phyloP scores from a whole-genome alignment of 192 early-diverging fungal genomes.

The Rhizophagus clarus region DNA sequence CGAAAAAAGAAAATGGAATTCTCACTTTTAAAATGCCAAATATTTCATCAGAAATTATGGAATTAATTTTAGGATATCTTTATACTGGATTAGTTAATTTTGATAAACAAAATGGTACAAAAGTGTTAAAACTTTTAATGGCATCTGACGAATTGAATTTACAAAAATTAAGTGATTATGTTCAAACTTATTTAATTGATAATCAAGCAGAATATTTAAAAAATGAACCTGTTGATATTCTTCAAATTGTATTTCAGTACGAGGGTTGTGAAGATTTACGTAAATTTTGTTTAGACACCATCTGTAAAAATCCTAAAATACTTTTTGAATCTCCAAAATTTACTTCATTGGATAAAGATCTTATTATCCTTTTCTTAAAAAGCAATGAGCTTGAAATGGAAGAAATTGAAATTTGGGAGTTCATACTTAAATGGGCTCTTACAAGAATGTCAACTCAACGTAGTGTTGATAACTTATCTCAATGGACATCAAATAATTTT shows the following conservation, averaged over 20 bases:
- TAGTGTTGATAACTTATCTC: not conserved
- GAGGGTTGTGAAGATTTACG: not conserved
- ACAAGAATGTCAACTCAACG: not conserved
- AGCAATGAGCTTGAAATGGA: not conserved
- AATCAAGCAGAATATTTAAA: not conserved
- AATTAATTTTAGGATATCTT: no score
- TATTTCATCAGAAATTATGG: no score
- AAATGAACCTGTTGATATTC: not conserved
- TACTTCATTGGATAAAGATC: not conserved
- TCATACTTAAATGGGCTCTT: not conserved
- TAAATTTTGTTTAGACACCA: not conserved
- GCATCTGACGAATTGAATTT: not conserved
- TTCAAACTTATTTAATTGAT: not conserved
- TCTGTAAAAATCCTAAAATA: not conserved
- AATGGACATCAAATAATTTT: not conserved
- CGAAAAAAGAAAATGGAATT: no score
- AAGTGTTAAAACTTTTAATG: not conserved
- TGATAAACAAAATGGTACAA: not conserved
- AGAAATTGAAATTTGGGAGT: slow-evolving; percentile 2
- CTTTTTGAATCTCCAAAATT: not conserved
- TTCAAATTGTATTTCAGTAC: not conserved
- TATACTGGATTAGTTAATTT: no score
- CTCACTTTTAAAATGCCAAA: no score
- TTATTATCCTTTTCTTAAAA: not conserved
- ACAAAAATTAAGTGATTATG: not conserved